Evolutionary conservation across 108 stramenopile genomes (phyloP).

Genomic region (Nitzschia sp.): DNA sequence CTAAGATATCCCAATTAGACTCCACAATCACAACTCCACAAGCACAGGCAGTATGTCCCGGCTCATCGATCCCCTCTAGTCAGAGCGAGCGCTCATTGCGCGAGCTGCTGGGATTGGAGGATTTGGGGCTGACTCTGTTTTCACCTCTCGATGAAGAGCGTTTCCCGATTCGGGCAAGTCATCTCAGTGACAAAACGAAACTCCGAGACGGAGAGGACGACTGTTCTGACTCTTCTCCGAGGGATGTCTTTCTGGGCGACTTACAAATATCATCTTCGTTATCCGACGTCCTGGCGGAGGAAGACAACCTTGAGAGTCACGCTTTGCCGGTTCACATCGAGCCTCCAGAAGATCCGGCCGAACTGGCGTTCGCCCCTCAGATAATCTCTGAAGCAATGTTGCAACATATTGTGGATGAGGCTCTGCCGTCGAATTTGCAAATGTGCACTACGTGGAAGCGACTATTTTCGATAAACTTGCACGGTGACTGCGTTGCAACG

Average conservation of each 20-base stretch:
- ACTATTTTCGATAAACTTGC: slow-evolving; percentile 32
- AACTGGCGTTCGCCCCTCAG: slow-evolving; percentile 10
- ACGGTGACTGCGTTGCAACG: slow-evolving; percentile 39
- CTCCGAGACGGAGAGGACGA: not conserved
- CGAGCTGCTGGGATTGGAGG: slow-evolving; percentile 8
- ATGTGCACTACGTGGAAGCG: slow-evolving; percentile 33
- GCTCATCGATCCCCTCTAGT: too few species aligned
- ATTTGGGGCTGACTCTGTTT: slow-evolving; percentile 25
- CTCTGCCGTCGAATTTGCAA: slow-evolving; percentile 18
- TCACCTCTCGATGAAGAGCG: slow-evolving; percentile 11
- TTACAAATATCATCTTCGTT: not conserved
- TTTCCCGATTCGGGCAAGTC: not conserved
- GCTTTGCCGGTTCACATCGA: not conserved
- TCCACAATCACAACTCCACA: too few species aligned
- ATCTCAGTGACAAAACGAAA: too few species aligned
- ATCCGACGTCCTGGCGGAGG: not conserved
- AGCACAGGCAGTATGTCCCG: too few species aligned
- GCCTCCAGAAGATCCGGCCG: slow-evolving; percentile 3
- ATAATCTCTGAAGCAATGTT: slow-evolving; percentile 25
- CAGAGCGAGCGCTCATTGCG: slow-evolving; percentile 2
- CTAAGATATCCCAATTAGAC: too few species aligned
- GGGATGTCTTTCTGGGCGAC: not conserved
- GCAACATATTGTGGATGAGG: slow-evolving; percentile 16
- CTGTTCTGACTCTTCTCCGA: not conserved
- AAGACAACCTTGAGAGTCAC: not conserved